Base-by-base conservation (phyloP, 305 asterid genomes). In the Fraxinus nigra region DNA sequence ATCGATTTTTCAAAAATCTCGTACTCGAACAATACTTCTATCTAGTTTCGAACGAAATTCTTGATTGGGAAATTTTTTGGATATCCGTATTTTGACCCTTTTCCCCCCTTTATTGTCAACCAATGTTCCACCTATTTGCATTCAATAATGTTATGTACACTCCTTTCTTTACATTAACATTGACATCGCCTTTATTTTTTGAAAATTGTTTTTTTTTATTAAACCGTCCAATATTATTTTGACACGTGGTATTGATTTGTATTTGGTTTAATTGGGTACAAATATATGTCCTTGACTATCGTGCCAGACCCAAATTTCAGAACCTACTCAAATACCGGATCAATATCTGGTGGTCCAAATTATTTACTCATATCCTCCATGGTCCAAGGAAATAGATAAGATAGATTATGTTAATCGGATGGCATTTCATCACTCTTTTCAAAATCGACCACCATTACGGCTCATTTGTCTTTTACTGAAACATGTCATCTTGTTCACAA, bases 331-430 rank as follows among this genome's bases (percentile, higher is more conserved):
- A 67, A 28, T 37, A 37, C 35, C 61, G 54, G 46, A 65, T 54
- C 46, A 77, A 61, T 78, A 81, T 61, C 48, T 22, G 14, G 88
- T 80, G 85, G 83, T 80, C 78, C 56, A 1, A 63, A 22, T 65
- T 54, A 84, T 72, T 84, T 73, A 77, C 51, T 84, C 84, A 76
- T 48, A 79, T 30, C 69, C 72, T 77, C 80, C 34, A 33, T 82
- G 74, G 72, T 80, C 84, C 85, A 18, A 85, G 80, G 88, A 46
- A 78, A 81, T 48, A 77, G 84, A 85, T 79, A 80, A 82, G 88
- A 79, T 82, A 9, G 30, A 79, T 14, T 33, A 70, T 9, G 9
- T 73, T 26, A 78, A 51, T 82, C 16, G 38, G 80, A 13, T 13
- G 56, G 0, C 20, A 48, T 48, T 48, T 48, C 59, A 14, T 3